Evolutionary conservation across 2,329 filamentous ascomycete species (phyloP), one percentile per base, ranked within the genome.

Genomic region (Alternaria panax): DNA sequence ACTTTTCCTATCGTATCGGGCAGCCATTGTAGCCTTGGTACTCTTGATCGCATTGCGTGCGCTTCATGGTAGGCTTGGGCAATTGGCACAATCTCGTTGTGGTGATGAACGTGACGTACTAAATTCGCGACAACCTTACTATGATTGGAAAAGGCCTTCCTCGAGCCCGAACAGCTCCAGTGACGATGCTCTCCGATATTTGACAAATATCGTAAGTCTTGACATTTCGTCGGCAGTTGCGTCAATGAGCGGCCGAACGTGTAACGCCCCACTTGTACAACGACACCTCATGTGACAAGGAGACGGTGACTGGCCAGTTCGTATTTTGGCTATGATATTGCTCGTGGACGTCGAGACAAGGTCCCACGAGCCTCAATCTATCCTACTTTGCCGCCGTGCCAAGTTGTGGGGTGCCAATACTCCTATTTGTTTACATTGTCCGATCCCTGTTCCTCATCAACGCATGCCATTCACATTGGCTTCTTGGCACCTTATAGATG

Each of bases 301-400:
- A 14, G 28, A 34, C 22, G 7, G 20, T 50, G 24, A 57, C n/a
- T 54, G 57, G 57, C 18, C 24, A 11, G 22, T 24, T 18, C 25
- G 12, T 16, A 48, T 41, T 20, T 32, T 25, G 42, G 46, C 46
- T 32, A 46, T 24, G 40, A 54, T 54, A 22, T 28, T 45, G 43
- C 60, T 56, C 40, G 42, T 51, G 32, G 51, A 52, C 12, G 60
- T 60, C 36, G 20, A 50, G 54, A 59, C 52, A 54, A 59, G 51
- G 60, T 63, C 63, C 52, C 45, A 59, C 54, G 40, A 62, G 54
- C 54, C 40, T 58, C 55, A 60, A 45, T 67, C 51, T 64, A 59
- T 61, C 25, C 46, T 46, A 54, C 52, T 60, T 59, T 63, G 41
- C 58, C 60, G 50, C 28, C 41, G 14, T 16, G 66, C 63, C 64